Base-by-base conservation (phyloP, 2,329 filamentous ascomycete species). In the Hymenoscyphus repandus region DNA sequence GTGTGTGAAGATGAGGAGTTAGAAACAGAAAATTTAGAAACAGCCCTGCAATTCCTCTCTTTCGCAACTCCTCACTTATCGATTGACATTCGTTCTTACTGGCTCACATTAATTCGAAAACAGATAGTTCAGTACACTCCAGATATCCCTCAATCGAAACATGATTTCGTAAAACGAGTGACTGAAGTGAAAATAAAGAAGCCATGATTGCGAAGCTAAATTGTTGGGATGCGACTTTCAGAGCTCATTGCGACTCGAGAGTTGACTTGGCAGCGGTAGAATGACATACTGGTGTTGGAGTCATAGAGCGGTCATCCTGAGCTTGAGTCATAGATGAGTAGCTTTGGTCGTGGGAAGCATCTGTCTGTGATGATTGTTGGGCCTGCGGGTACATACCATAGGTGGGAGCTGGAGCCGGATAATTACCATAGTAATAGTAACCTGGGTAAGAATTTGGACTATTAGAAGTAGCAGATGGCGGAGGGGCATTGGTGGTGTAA, bases 241-340 rank as follows among this genome's bases (percentile, higher is more conserved):
- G 13, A 45, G 34, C 33, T 59, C 34, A 57, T 37, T 56, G 40
- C 40, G 53, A 53, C 39, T 54, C 52, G 39, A 50, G 40, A 18
- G 51, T 46, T n/a, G 41, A 44, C 33, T 61, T 57, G 30, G 33
- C 41, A 46, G 46, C 43, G 20, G 52, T 11, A 45, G 42, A 49
- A 40, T 59, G 52, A 11, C 57, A 55, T 53, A 45, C 52, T 43
- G 59, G 57, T 22, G 58, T 64, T 33, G 62, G 62, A 30, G 60
- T 61, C 17, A 50, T 39, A 6, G 60, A 60, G 9, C 60, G 59
- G 31, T 61, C 60, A 22, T 61, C 56, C 3, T 57, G 52, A 38
- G 15, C 41, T 41, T 37, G 6, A 32, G 27, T 17, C 13, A 47
- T 27, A 37, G 50, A 47, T 13, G 52, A 44, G 39, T 54, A 58